Conservation (phyloP, 2,329 filamentous ascomycete species). For the Cordyceps javanica region DNA sequence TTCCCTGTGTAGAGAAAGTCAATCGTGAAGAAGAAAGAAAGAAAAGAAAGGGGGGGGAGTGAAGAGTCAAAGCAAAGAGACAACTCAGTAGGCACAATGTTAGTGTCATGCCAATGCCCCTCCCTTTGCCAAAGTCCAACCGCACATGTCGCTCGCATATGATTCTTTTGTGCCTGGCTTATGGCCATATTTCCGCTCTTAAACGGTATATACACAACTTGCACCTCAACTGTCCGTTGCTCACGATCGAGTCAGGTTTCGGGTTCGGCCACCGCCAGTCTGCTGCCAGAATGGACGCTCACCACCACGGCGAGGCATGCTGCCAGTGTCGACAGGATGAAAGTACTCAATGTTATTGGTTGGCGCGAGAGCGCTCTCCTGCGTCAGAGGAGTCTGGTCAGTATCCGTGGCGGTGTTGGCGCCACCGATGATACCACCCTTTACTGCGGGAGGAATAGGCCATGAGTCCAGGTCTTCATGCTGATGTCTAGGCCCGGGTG, state of each 20-base stretch:
- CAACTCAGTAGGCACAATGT: neutral
- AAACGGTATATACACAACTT: neutral
- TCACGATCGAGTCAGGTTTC: slow-evolving; percentile 10
- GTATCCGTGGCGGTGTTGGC: neutral
- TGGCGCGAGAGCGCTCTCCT: neutral
- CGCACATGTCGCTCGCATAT: neutral
- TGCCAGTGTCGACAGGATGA: slow-evolving; percentile 2
- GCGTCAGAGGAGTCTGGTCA: slow-evolving; percentile 4
- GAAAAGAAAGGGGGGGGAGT: neutral
- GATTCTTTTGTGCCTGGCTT: neutral
- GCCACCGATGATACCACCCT: neutral
- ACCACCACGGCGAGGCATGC: slow-evolving; percentile 9
- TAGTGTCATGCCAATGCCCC: neutral
- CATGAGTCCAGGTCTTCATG: neutral
- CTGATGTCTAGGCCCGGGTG: neutral
- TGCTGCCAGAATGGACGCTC: slow-evolving; percentile 13
- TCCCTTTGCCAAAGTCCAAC: neutral
- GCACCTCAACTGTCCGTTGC: slow-evolving; percentile 2
- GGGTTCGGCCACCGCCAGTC: slow-evolving; percentile 10
- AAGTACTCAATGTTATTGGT: neutral
- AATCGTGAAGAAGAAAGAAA: neutral
- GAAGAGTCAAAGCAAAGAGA: neutral
- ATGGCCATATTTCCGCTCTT: neutral
- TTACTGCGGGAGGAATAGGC: slow-evolving; percentile 4
- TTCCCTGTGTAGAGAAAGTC: neutral